Conservation (phyloP, 2,329 filamentous ascomycete species). For the Diaporthe caulivora region DNA sequence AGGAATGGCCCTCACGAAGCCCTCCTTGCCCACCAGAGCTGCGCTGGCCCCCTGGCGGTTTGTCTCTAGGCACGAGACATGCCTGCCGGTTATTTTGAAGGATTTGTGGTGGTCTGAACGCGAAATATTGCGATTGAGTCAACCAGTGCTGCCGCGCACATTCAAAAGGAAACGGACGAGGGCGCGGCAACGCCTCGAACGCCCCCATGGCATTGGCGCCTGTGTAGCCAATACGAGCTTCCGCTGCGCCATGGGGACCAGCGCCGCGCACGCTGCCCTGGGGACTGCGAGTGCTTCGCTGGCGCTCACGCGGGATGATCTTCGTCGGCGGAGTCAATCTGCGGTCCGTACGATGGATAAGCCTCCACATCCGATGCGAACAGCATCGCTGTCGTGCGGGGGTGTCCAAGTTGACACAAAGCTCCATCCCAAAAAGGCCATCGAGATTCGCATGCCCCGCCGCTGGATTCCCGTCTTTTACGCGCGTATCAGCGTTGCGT, state of each 20-base stretch:
- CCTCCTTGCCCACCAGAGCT: not conserved
- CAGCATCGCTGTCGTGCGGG: conserved; percentile 1
- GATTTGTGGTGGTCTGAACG: not conserved
- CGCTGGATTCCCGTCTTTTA: conserved; percentile 2
- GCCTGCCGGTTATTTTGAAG: not conserved
- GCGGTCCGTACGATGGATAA: not conserved
- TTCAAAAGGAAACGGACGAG: not conserved
- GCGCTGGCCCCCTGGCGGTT: not conserved
- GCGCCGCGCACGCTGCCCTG: not conserved
- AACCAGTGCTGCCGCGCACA: not conserved
- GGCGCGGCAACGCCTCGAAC: conserved; percentile 12
- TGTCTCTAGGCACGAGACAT: not conserved
- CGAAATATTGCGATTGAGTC: not conserved
- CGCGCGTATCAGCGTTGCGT: conserved; percentile 7
- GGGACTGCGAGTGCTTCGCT: not conserved
- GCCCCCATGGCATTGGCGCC: conserved; percentile 9
- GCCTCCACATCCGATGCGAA: conserved; percentile 22
- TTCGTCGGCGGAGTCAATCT: conserved; percentile 19
- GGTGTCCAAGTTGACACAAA: not conserved
- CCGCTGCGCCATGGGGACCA: not conserved
- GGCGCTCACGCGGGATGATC: conserved; percentile 10
- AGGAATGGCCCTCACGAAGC: not conserved
- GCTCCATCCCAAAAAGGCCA: not conserved
- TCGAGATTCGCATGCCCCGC: conserved; percentile 7
- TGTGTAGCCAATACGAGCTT: conserved; percentile 11